Conservation (phyloP, 2,329 filamentous ascomycete genomes). For the Fusarium sp. region DNA sequence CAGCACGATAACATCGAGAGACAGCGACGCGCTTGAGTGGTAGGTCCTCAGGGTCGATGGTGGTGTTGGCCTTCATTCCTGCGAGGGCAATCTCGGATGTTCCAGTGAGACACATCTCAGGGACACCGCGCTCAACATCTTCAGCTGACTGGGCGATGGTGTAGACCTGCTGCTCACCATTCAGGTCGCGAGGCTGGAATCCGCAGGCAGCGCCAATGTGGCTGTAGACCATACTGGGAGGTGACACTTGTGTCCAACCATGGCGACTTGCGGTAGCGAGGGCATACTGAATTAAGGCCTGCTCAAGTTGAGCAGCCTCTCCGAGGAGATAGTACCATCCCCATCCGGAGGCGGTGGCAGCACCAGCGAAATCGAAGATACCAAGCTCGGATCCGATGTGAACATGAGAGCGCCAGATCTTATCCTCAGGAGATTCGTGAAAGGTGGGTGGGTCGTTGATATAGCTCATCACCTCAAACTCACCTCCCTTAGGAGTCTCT, state of each 20-base stretch:
- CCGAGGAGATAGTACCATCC: constrained; percentile 98
- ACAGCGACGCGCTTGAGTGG: constrained; percentile 86
- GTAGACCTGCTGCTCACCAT: constrained; percentile 95
- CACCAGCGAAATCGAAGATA: constrained; percentile 89
- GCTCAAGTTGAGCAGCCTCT: constrained; percentile 93
- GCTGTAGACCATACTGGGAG: constrained; percentile 91
- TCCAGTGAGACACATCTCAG: constrained; percentile 82
- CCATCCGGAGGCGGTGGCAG: constrained; percentile 89
- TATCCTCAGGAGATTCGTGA: constrained; percentile 47
- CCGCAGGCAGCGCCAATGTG: constrained; percentile 93
- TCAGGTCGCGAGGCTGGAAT: constrained; percentile 91
- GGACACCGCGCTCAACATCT: constrained; percentile 73
- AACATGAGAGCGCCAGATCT: constrained; percentile 81
- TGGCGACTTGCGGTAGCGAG: constrained; percentile 78
- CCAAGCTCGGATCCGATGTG: constrained; percentile 89
- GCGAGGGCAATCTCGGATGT: constrained; percentile 97
- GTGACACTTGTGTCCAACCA: constrained; percentile 86
- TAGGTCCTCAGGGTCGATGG: constrained; percentile 74
- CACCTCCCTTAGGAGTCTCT: constrained; percentile 79
- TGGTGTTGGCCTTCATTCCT: constrained; percentile 85
- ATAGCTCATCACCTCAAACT: constrained; percentile 78
- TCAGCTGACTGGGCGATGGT: constrained; percentile 76
- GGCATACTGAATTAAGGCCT: constrained; percentile 91
- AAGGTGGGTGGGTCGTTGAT: constrained; percentile 79
- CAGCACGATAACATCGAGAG: constrained; percentile 94